Evolutionary conservation across 2,329 filamentous ascomycete species (phyloP).

Genomic region (Penicillium sp.): DNA sequence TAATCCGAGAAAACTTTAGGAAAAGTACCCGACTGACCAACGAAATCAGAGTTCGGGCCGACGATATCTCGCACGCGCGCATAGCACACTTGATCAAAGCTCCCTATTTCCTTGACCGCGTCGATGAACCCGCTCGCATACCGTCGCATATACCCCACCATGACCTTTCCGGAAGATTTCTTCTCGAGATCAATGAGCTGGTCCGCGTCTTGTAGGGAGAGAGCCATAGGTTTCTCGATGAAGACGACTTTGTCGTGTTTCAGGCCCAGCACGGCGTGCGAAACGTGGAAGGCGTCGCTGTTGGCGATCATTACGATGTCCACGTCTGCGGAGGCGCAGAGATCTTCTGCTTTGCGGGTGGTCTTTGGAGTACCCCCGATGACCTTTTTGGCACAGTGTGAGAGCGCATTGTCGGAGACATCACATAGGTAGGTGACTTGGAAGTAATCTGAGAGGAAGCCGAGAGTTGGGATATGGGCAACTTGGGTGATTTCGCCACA

Average conservation of each 20-base stretch:
- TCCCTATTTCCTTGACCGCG: constrained; percentile 52
- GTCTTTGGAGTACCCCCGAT: constrained; percentile 30
- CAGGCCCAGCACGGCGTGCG: constrained; percentile 51
- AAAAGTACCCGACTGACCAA: constrained; percentile 33
- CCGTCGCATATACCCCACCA: constrained; percentile 61
- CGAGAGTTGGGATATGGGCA: constrained; percentile 50
- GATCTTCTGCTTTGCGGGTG: constrained; percentile 38
- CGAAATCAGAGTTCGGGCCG: constrained; percentile 49
- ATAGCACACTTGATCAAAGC: constrained; percentile 52
- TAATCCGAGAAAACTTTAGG: constrained; percentile 46
- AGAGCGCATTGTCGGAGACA: constrained; percentile 44
- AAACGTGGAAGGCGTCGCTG: constrained; percentile 51
- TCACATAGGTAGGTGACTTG: constrained; percentile 53
- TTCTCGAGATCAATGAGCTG: constrained; percentile 51
- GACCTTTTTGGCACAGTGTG: constrained; percentile 39
- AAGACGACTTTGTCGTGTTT: constrained; percentile 53
- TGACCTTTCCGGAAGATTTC: constrained; percentile 44
- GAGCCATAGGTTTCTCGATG: constrained; percentile 57
- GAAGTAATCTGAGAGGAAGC: constrained; percentile 46
- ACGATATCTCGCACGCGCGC: constrained; percentile 52
- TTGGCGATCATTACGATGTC: constrained; percentile 54
- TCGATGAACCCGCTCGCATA: constrained; percentile 55
- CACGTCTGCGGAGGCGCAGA: constrained; percentile 46
- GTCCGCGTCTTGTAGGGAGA: constrained; percentile 47
- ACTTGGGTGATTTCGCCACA: constrained; percentile 53